phyloP scores from a whole-genome alignment of 345 rosid genomes.

The Populus nigra region DNA sequence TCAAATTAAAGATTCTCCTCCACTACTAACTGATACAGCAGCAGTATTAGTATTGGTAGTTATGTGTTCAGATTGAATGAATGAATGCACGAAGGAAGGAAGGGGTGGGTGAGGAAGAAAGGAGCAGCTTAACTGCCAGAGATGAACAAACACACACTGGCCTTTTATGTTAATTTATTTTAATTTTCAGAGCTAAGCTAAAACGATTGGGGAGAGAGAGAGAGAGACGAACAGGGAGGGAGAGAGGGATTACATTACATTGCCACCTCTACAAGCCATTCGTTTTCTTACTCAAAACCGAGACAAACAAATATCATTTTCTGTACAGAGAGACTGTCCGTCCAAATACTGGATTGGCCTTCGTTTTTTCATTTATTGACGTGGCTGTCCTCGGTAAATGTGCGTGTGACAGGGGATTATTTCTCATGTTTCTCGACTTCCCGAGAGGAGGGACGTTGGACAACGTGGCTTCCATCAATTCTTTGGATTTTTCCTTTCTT shows the following conservation, averaged over 20 bases:
- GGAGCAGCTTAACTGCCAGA: slow-evolving; percentile 72
- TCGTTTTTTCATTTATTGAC: background rate
- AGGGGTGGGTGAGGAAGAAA: slow-evolving; percentile 50
- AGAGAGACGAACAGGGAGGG: slow-evolving; percentile 4
- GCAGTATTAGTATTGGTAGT: background rate
- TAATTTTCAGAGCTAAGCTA: background rate
- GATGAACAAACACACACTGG: background rate
- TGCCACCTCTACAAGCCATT: slow-evolving; percentile 82
- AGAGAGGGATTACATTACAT: slow-evolving; percentile 34
- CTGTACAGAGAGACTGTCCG: background rate
- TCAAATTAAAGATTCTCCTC: background rate
- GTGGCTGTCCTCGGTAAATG: background rate
- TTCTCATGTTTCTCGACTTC: background rate
- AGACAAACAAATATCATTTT: background rate
- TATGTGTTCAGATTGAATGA: background rate
- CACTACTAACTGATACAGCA: background rate
- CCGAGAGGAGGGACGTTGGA: background rate
- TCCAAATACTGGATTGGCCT: slow-evolving; percentile 32
- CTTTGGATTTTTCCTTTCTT: background rate
- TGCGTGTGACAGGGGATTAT: background rate
- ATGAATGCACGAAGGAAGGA: slow-evolving; percentile 16
- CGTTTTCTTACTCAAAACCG: slow-evolving; percentile 13
- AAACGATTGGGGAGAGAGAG: too few species aligned
- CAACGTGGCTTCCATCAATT: slow-evolving; percentile 19
- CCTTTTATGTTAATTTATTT: background rate